Conservation (phyloP, 2,329 filamentous ascomycete genomes). For the Cordyceps cateniannulata region DNA sequence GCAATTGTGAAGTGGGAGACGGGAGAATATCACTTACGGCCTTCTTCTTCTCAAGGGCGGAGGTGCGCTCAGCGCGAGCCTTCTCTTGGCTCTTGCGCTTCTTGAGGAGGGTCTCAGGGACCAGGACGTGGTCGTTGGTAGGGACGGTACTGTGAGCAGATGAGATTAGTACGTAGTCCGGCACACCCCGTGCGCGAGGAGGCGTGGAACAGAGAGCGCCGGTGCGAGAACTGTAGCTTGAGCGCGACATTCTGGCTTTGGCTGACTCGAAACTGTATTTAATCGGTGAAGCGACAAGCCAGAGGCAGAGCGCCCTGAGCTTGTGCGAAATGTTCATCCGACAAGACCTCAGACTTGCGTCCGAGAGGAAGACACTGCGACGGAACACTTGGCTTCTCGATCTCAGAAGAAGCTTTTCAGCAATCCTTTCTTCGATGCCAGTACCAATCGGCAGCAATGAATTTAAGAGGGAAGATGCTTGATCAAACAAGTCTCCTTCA, state of each 20-base stretch:
- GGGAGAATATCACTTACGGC: slow-evolving; percentile 57
- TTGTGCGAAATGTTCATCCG: slow-evolving; percentile 50
- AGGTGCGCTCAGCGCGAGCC: slow-evolving; percentile 81
- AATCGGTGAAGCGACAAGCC: slow-evolving; percentile 57
- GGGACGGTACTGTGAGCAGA: slow-evolving; percentile 67
- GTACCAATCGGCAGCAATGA: slow-evolving; percentile 49
- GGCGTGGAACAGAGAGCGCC: slow-evolving; percentile 65
- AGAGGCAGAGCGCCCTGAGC: background rate
- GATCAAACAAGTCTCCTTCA: slow-evolving; percentile 49
- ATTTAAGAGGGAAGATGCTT: slow-evolving; percentile 74
- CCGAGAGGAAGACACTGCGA: slow-evolving; percentile 31
- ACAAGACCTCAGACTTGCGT: slow-evolving; percentile 61
- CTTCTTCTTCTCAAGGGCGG: slow-evolving; percentile 80
- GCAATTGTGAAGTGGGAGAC: slow-evolving; percentile 16
- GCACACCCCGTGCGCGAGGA: slow-evolving; percentile 42
- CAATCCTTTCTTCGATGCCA: background rate
- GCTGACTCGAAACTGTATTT: slow-evolving; percentile 79
- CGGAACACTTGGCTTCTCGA: slow-evolving; percentile 19
- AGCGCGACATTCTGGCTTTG: slow-evolving; percentile 88
- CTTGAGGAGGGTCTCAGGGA: slow-evolving; percentile 99
- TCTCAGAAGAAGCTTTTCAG: background rate
- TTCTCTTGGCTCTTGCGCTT: slow-evolving; percentile 99
- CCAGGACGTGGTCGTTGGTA: slow-evolving; percentile 90
- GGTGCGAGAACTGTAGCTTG: slow-evolving; percentile 88
- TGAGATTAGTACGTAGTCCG: slow-evolving; percentile 78